These are phyloP conservation scores for Phenoliferia sp. DNA, from an alignment of 1,284 basidiomycete genomes.

Conservation along the genomic window DNA sequence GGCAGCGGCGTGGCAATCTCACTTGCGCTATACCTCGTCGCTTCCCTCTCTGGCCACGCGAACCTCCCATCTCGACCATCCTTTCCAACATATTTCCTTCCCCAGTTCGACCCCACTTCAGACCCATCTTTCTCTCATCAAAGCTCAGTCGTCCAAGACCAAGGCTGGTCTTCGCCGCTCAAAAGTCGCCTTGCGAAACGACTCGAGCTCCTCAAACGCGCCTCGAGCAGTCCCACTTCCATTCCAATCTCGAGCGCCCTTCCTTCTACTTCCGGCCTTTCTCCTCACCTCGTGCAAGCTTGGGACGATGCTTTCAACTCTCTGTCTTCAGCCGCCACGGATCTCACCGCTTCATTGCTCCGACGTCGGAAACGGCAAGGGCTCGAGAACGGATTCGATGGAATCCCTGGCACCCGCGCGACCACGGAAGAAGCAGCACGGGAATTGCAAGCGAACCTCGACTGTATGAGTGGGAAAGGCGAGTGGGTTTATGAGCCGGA, in stretches of 20 bases:
- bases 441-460: conserved; percentile 34
- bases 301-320: neutral
- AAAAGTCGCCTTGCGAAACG: neutral
- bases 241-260: conserved; percentile 3
- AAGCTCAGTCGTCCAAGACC: neutral
- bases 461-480: conserved; percentile 33
- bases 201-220: neutral
- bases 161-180: neutral
- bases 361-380: neutral
- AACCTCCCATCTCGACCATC: neutral
- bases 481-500: conserved; percentile 34
- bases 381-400: conserved; percentile 3
- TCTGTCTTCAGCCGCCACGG: neutral
- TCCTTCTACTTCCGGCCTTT: neutral
- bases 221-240: neutral
- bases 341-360: neutral
- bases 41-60: neutral
- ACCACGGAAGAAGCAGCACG: conserved; percentile 16
- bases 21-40: neutral
- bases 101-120: neutral
- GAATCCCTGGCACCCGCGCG: conserved; percentile 37
- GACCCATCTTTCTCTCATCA: neutral
- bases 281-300: neutral
- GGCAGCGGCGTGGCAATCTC: neutral
- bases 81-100: neutral